These are phyloP conservation scores for Cenchrus purpureus DNA, from an alignment of 176 grass and related monocot species.

Conservation along the genomic window DNA sequence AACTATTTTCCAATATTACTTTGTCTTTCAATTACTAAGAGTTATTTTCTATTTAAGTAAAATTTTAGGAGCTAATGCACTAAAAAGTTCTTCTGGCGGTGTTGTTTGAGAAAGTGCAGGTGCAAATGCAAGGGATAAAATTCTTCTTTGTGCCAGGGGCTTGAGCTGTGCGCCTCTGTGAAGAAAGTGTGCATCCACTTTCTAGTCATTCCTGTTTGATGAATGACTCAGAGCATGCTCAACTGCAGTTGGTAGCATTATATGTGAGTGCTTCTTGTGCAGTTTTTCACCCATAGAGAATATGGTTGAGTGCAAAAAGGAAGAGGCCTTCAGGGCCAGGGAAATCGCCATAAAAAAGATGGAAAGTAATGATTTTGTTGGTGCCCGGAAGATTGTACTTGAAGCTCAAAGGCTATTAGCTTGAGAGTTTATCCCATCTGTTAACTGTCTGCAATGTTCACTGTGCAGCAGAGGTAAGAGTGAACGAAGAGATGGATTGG, in stretches of 20 bases:
- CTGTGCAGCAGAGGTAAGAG: constrained; percentile 56
- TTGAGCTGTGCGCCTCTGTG: too few relatives aligned
- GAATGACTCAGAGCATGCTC: too few relatives aligned
- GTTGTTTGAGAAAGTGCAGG: constrained; percentile 1
- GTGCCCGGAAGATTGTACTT: constrained; percentile 65
- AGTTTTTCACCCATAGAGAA: too few relatives aligned
- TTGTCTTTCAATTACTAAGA: not conserved
- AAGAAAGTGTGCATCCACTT: too few relatives aligned
- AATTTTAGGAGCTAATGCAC: constrained; percentile 24
- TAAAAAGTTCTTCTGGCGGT: not conserved
- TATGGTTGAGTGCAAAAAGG: constrained; percentile 73
- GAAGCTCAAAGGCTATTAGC: constrained; percentile 75
- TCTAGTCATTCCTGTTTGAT: too few relatives aligned
- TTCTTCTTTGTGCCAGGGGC: too few relatives aligned
- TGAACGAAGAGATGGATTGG: constrained; percentile 62
- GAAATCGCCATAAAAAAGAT: constrained; percentile 70
- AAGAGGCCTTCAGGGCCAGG: constrained; percentile 72
- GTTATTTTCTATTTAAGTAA: not conserved
- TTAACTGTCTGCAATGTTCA: constrained; percentile 80
- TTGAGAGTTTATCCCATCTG: constrained; percentile 73
- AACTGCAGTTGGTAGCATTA: too few relatives aligned
- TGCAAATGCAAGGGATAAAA: not conserved
- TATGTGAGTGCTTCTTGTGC: too few relatives aligned
- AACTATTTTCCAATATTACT: too few relatives aligned
- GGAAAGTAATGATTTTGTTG: constrained; percentile 60